These are phyloP conservation scores for Neospermospora avenae DNA, from an alignment of 2,329 filamentous ascomycete genomes.

Conservation along the genomic window DNA sequence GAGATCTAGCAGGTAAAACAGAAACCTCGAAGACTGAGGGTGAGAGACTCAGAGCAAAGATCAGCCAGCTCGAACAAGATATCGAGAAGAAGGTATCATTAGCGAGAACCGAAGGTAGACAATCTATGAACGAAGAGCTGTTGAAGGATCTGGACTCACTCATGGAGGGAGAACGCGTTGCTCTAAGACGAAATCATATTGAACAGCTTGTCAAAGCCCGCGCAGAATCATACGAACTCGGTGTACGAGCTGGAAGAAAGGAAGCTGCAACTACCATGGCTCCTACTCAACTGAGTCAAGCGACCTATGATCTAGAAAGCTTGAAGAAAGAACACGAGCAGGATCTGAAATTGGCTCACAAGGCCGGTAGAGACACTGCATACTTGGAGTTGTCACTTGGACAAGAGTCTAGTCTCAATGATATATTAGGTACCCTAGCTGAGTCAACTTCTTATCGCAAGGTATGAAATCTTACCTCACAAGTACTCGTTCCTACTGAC, in stretches of 20 bases:
- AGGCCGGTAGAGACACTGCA: background rate
- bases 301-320: background rate
- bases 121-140: background rate
- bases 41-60: background rate
- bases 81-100: background rate
- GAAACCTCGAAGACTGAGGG: background rate
- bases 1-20: background rate
- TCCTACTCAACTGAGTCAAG: background rate
- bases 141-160: conserved; percentile 1
- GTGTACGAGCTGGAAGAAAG: conserved; percentile 1
- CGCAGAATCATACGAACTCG: conserved; percentile 7
- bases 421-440: background rate
- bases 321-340: background rate
- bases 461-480: background rate
- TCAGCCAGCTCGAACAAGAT: background rate
- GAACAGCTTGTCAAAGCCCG: conserved; percentile 7
- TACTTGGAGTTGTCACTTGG: conserved; percentile 12
- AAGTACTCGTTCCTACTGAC: background rate
- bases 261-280: background rate
- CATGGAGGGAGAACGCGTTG: conserved; percentile 3
- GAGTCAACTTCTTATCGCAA: conserved; percentile 1
- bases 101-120: background rate
- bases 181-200: background rate
- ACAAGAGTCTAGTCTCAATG: background rate
- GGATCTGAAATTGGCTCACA: background rate